A percentile compares a stretch with the other conserved stretches of the same genome.
phyloP scores from a whole-genome alignment of 2,329 filamentous ascomycete species.

The Penicillium occitanis region DNA sequence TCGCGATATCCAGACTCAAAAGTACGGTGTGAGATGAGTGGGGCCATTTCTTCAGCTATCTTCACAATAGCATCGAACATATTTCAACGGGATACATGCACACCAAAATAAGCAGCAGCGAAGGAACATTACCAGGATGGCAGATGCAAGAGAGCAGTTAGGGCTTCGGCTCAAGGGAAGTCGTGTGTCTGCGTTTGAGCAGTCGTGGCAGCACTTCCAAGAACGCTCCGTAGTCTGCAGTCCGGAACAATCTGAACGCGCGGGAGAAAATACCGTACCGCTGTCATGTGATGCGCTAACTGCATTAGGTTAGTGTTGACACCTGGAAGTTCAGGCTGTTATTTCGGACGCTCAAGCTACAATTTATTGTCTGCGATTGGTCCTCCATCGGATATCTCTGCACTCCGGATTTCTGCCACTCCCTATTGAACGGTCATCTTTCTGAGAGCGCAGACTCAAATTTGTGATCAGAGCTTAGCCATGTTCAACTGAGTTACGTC shows the following conservation, averaged over 20 bases:
- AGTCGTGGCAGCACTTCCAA: constrained; percentile 37
- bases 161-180: constrained; percentile 14
- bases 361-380: neutral
- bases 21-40: neutral
- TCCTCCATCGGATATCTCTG: neutral
- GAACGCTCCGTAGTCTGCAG: constrained; percentile 46
- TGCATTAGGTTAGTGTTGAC: neutral
- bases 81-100: no score
- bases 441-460: neutral
- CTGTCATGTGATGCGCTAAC: constrained; percentile 23
- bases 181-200: neutral
- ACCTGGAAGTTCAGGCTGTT: neutral
- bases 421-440: neutral
- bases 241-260: constrained; percentile 44
- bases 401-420: neutral
- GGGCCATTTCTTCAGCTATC: neutral
- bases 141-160: constrained; percentile 6
- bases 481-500: neutral
- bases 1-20: neutral
- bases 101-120: neutral
- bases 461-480: neutral
- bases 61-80: neutral
- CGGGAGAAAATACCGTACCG: constrained; percentile 38
- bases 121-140: constrained; percentile 14
- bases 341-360: no score